Conservation (phyloP, 805 yeast species). For the Barnettozyma sucrosica region DNA sequence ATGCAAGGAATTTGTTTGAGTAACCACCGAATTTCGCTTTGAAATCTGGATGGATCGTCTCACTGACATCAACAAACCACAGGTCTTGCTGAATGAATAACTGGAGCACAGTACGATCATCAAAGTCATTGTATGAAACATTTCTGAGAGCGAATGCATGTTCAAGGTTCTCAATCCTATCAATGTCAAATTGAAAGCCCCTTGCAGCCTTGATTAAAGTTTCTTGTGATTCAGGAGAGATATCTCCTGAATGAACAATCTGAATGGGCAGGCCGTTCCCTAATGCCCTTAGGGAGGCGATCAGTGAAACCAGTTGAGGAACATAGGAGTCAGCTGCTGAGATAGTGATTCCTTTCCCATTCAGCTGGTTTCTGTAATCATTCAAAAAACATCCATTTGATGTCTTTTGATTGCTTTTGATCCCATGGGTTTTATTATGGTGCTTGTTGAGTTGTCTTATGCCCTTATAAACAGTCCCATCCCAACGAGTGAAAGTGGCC, state of each 20-base stretch:
- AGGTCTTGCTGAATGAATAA: conserved; percentile 30
- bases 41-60: conserved; percentile 18
- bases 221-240: conserved; percentile 28
- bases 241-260: conserved; percentile 32
- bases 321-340: conserved; percentile 28
- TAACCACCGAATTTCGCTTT: conserved; percentile 30
- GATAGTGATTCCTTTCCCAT: conserved; percentile 32
- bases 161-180: conserved; percentile 14
- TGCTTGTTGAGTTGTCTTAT: conserved; percentile 15
- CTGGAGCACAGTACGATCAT: not conserved
- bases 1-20: conserved; percentile 44
- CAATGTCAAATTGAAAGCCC: conserved; percentile 4
- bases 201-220: conserved; percentile 32
- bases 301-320: conserved; percentile 25
- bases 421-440: conserved; percentile 8
- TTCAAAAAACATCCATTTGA: conserved; percentile 25
- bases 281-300: conserved; percentile 36
- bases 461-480: conserved; percentile 24
- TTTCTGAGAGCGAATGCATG: not conserved
- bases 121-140: not conserved
- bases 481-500: conserved; percentile 36
- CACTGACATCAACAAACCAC: conserved; percentile 34
- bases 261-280: conserved; percentile 37
- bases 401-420: not conserved
- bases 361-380: conserved; percentile 23